phyloP scores from a whole-genome alignment of 192 early-diverging fungal species.

The Backusella parvicylindrica region DNA sequence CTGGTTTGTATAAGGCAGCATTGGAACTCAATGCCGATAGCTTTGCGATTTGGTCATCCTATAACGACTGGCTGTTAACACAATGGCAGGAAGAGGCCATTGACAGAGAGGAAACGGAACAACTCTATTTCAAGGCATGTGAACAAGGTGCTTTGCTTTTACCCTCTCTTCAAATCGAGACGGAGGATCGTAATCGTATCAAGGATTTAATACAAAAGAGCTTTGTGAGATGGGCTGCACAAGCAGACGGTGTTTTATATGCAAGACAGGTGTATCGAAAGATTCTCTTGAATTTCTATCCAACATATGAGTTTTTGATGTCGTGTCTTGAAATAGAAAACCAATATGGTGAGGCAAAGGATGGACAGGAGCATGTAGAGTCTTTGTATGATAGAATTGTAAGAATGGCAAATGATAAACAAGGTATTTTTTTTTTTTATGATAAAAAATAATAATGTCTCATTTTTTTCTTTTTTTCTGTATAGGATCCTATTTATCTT shows the following conservation, averaged over 20 bases:
- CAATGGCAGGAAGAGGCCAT: slow-evolving; percentile 39
- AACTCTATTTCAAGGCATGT: slow-evolving; percentile 41
- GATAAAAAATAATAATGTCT: background rate
- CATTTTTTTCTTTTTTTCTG: background rate
- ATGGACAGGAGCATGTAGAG: slow-evolving; percentile 2
- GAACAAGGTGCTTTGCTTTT: slow-evolving; percentile 46
- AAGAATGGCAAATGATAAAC: slow-evolving; percentile 39
- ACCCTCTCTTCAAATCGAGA: slow-evolving; percentile 45
- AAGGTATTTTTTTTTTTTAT: slow-evolving; percentile 32
- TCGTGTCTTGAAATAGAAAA: slow-evolving; percentile 60
- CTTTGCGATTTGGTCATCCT: slow-evolving; percentile 47
- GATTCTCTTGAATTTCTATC: slow-evolving; percentile 52
- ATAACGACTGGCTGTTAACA: slow-evolving; percentile 36
- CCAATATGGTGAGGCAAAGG: slow-evolving; percentile 15
- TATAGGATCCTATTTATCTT: slow-evolving; percentile 40
- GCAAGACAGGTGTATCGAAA: slow-evolving; percentile 48
- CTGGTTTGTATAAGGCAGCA: slow-evolving; percentile 33
- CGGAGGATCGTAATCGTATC: slow-evolving; percentile 40
- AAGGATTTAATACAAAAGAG: slow-evolving; percentile 51
- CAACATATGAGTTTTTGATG: slow-evolving; percentile 57
- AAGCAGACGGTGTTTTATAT: slow-evolving; percentile 38
- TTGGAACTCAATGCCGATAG: slow-evolving; percentile 37
- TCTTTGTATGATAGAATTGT: slow-evolving; percentile 44
- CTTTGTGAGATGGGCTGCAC: slow-evolving; percentile 57
- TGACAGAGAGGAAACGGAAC: slow-evolving; percentile 29